Conservation (phyloP, 805 yeast genomes). For the Debaryomyces castellii region DNA sequence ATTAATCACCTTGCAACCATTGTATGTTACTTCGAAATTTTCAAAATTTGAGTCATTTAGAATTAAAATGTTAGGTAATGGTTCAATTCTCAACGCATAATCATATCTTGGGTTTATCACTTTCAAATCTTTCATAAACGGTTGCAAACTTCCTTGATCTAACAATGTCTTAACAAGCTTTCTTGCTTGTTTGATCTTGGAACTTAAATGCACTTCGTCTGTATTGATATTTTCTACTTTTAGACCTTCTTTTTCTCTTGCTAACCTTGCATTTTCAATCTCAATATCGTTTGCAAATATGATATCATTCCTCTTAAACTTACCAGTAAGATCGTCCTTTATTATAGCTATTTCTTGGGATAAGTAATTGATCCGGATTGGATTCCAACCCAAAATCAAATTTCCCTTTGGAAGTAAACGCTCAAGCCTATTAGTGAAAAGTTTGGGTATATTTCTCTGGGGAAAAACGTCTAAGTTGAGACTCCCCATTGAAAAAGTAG, state of each 20-base stretch:
- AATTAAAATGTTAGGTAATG: constrained; percentile 66
- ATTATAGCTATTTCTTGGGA: constrained; percentile 79
- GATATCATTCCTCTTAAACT: constrained; percentile 71
- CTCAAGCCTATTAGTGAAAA: constrained; percentile 68
- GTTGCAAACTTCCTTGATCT: constrained; percentile 87
- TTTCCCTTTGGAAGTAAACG: constrained; percentile 39
- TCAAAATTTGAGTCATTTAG: constrained; percentile 74
- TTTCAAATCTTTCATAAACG: constrained; percentile 60
- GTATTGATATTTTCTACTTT: constrained; percentile 14
- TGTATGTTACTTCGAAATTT: constrained; percentile 70
- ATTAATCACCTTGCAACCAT: constrained; percentile 79
- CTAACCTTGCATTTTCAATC: constrained; percentile 24
- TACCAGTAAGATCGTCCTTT: constrained; percentile 69
- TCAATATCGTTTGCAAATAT: constrained; percentile 45
- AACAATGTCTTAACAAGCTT: constrained; percentile 75
- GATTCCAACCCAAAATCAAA: constrained; percentile 59
- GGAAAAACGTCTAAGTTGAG: constrained; percentile 49
- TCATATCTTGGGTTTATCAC: constrained; percentile 73
- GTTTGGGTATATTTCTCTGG: constrained; percentile 63
- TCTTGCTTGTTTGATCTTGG: constrained; percentile 58
- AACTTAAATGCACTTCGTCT: constrained; percentile 28
- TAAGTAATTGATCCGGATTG: constrained; percentile 71
- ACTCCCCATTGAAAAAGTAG: constrained; percentile 61
- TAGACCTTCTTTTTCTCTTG: constrained; percentile 20
- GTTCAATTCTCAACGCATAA: constrained; percentile 66